Conservation (phyloP, 352 stramenopile species). For the Thalassiosira gravida region DNA sequence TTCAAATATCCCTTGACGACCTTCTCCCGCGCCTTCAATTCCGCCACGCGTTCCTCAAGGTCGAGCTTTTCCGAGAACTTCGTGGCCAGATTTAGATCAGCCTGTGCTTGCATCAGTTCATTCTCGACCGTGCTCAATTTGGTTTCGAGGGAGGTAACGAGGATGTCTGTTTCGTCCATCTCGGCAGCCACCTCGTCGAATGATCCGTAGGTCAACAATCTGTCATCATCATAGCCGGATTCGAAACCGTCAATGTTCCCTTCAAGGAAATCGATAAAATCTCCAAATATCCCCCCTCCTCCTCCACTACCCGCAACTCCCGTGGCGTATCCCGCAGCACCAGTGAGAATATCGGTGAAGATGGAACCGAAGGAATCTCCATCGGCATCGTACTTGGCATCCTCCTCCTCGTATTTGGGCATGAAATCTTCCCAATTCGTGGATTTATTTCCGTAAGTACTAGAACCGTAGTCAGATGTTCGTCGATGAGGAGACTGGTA, state of each 20-base stretch:
- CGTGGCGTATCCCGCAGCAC: conserved; percentile 38
- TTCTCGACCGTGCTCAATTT: conserved; percentile 68
- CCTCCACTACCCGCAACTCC: conserved; percentile 30
- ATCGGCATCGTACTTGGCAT: conserved; percentile 71
- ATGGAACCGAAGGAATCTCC: conserved; percentile 81
- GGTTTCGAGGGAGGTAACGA: conserved; percentile 68
- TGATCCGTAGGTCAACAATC: conserved; percentile 67
- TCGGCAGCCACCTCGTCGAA: conserved; percentile 74
- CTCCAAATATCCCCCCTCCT: conserved; percentile 60
- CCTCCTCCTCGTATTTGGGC: conserved; percentile 72
- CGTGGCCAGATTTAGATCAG: conserved; percentile 51
- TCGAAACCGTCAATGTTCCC: conserved; percentile 69
- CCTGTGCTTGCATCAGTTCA: conserved; percentile 59
- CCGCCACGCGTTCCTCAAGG: conserved; percentile 66
- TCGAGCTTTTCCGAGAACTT: conserved; percentile 73
- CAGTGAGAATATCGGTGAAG: conserved; percentile 72
- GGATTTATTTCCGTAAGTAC: conserved; percentile 35
- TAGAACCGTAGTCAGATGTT: conserved; percentile 38
- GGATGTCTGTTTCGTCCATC: conserved; percentile 78
- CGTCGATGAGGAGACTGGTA: conserved; percentile 54
- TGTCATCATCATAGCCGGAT: conserved; percentile 62
- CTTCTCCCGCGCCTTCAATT: conserved; percentile 72
- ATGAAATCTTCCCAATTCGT: conserved; percentile 83
- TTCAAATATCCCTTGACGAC: conserved; percentile 77
- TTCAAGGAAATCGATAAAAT: conserved; percentile 84